Base-by-base conservation (phyloP, 2,329 filamentous ascomycete species). In the Alternaria gaisen region DNA sequence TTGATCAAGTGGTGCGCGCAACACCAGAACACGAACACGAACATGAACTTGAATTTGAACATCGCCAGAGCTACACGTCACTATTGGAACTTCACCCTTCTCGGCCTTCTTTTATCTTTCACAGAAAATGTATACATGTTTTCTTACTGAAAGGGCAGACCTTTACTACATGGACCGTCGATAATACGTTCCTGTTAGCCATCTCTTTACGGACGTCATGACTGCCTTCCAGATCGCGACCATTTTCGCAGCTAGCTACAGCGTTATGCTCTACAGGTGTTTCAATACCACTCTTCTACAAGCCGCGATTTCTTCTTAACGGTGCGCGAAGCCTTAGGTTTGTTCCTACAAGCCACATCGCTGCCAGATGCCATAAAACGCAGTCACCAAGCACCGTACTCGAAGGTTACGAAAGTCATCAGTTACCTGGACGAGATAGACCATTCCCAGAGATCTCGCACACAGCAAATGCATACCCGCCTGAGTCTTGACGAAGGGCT, bases 1-100 rank as follows among this genome's bases (percentile, higher is more conserved):
- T 26, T 41, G 30, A 38, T 12, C 30, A 50, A 24, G 32, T 41
- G 10, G 38, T 22, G 46, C 14, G 18, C 14, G 22, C 46, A 50
- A 24, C 46, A 36, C 20, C 46, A 50, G 46, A 48, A 36, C 30
- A 50, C 16, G 46, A 48, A 36, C 30, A 50, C 16, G 20, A 50
- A 36, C 60, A 53, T 30, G 41, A 56, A 38, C 46, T 24, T 12
- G 20, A 50, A 36, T 57, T 53, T 30, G 41, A 56, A 38, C 46
- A 36, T 12, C 20, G 36, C 1, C 11, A 36, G 32, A 36, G 14
- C 32, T 14, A 36, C 32, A 36, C 1, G 20, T 24, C n/a, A n/a
- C 12, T 1, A 26, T 12, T 1, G 16, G 38, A 14, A 14, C 30
- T 50, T 4, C 5, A 24, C 11, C 12, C 1, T 20, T 16, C 6